Conservation (phyloP, 805 yeast species). For the Starmera caribaea region DNA sequence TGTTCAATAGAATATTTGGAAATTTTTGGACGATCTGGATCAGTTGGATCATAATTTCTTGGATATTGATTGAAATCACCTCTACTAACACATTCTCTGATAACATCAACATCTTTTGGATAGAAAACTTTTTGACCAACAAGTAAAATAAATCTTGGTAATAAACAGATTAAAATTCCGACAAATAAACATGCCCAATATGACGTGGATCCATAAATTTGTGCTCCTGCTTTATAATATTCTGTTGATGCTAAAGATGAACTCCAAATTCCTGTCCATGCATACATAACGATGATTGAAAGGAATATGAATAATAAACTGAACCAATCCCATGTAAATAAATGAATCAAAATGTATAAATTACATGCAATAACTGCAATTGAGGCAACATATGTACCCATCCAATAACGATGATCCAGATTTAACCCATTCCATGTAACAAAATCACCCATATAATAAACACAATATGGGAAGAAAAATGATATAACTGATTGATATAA, state of each 20-base stretch:
- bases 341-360: conserved; percentile 53
- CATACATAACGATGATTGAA: conserved; percentile 52
- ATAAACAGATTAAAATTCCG: conserved; percentile 53
- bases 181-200: conserved; percentile 63
- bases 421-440: conserved; percentile 45
- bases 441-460: conserved; percentile 33
- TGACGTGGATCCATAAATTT: conserved; percentile 47
- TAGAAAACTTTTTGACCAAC: conserved; percentile 37
- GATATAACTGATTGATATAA: conserved; percentile 64
- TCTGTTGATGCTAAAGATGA: conserved; percentile 42
- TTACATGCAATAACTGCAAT: conserved; percentile 64
- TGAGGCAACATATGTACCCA: conserved; percentile 59
- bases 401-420: conserved; percentile 62
- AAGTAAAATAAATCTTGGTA: conserved; percentile 62
- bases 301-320: conserved; percentile 43
- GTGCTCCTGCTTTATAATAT: conserved; percentile 58
- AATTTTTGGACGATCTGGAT: conserved; percentile 51
- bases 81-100: conserved; percentile 56
- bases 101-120: conserved; percentile 65
- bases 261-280: conserved; percentile 80
- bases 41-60: conserved; percentile 67
- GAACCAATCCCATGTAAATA: conserved; percentile 78
- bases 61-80: conserved; percentile 68
- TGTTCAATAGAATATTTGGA: conserved; percentile 32
- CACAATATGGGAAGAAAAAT: conserved; percentile 64